Conservation (phyloP, 2,329 filamentous ascomycete species). For the Apiospora saccharicola region DNA sequence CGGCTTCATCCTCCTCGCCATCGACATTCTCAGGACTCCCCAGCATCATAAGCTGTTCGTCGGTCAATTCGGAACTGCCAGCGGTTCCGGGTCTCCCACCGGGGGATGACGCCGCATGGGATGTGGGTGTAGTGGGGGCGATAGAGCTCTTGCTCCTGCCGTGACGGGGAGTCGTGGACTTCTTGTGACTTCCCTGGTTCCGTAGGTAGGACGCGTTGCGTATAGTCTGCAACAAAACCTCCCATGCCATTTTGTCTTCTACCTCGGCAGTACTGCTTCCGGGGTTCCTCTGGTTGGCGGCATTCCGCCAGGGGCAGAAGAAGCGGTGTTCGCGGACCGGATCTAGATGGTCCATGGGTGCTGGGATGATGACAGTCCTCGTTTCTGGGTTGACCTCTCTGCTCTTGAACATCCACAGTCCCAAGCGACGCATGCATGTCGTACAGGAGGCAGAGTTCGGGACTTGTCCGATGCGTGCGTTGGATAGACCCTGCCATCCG, state of each 20-base stretch:
- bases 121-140: slow-evolving; percentile 21
- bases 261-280: slow-evolving; percentile 46
- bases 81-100: neutral
- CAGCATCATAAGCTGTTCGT: slow-evolving; percentile 21
- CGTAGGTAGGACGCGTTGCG: slow-evolving; percentile 66
- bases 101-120: neutral
- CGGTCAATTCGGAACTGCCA: neutral
- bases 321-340: slow-evolving; percentile 77
- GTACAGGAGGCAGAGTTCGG: slow-evolving; percentile 81
- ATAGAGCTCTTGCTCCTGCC: slow-evolving; percentile 39
- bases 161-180: slow-evolving; percentile 41
- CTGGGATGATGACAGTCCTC: slow-evolving; percentile 60
- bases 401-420: slow-evolving; percentile 92
- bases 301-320: slow-evolving; percentile 83
- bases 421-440: slow-evolving; percentile 86
- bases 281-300: slow-evolving; percentile 64
- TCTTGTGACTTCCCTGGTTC: slow-evolving; percentile 38
- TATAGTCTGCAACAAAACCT: slow-evolving; percentile 60
- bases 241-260: slow-evolving; percentile 60
- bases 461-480: slow-evolving; percentile 63
- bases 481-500: slow-evolving; percentile 76
- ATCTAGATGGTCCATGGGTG: slow-evolving; percentile 73
- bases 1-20: slow-evolving; percentile 53
- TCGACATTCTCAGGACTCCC: slow-evolving; percentile 35
- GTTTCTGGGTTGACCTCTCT: slow-evolving; percentile 67